phyloP scores from a whole-genome alignment of 768 basidiomycete genomes.

The Lactarius indigo region DNA sequence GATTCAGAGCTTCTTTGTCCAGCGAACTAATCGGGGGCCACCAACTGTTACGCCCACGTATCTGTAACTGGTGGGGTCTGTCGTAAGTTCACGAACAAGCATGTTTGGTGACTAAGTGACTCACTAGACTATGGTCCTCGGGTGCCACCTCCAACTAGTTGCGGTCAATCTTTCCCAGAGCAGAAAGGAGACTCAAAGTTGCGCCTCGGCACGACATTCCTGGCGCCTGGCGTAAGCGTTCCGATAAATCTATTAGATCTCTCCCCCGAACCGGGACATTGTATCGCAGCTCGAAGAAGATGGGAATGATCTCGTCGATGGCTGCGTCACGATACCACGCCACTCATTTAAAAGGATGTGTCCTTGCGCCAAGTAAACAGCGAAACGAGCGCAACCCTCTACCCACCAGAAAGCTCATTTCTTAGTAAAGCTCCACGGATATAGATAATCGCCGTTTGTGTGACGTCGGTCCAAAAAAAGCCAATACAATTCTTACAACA shows the following conservation, averaged over 20 bases:
- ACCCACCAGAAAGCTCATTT: background rate
- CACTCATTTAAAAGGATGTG: background rate
- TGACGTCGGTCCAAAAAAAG: background rate
- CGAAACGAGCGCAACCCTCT: background rate
- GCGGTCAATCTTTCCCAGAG: background rate
- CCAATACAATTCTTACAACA: slow-evolving; percentile 10
- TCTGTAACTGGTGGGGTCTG: background rate
- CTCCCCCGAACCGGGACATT: background rate
- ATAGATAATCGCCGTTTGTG: background rate
- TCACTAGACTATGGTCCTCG: background rate
- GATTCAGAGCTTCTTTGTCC: background rate
- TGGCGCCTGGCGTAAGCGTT: background rate
- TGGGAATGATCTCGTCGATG: background rate
- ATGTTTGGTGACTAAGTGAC: background rate
- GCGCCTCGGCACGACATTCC: background rate
- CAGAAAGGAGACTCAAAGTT: background rate
- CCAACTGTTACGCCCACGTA: background rate
- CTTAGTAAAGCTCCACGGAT: background rate
- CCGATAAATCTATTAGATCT: background rate
- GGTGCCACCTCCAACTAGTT: background rate
- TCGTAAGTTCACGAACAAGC: background rate
- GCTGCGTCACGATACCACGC: background rate
- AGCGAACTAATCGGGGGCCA: background rate
- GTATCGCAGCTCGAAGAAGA: background rate
- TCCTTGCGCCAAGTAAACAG: background rate